phyloP scores from a whole-genome alignment of 345 rosid genomes.

The Erodium maritimum region DNA sequence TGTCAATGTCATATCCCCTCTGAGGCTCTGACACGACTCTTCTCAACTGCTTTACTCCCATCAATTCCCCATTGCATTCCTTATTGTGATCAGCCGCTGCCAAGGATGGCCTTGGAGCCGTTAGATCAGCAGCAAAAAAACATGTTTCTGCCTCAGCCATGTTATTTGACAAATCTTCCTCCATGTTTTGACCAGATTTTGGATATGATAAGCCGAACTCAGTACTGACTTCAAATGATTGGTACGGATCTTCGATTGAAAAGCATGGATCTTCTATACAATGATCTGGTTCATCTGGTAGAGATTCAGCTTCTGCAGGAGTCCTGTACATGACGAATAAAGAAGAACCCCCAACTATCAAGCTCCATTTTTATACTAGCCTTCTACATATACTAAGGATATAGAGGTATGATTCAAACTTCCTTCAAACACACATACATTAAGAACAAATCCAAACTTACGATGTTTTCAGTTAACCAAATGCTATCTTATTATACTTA shows the following conservation, averaged over 20 bases:
- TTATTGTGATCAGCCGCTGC: slow-evolving; percentile 19
- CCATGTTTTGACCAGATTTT: too few species aligned
- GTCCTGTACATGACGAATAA: slow-evolving; percentile 38
- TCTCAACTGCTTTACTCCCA: slow-evolving; percentile 25
- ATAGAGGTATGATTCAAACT: background rate
- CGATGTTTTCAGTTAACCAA: too few species aligned
- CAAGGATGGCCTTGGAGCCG: slow-evolving; percentile 16
- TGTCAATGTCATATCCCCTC: slow-evolving; percentile 23
- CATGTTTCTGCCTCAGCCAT: slow-evolving; percentile 29
- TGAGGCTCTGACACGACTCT: slow-evolving; percentile 28
- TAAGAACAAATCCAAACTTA: too few species aligned
- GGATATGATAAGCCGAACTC: slow-evolving; percentile 68
- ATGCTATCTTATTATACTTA: too few species aligned
- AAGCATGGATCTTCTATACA: slow-evolving; percentile 35
- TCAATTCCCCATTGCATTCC: slow-evolving; percentile 20
- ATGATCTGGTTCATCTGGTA: slow-evolving; percentile 49
- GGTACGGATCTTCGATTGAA: slow-evolving; percentile 47
- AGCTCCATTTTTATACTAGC: too few species aligned
- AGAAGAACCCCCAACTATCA: background rate
- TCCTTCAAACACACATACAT: too few species aligned
- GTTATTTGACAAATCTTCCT: slow-evolving; percentile 38
- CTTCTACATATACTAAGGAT: too few species aligned
- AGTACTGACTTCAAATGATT: slow-evolving; percentile 39
- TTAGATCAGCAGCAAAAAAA: slow-evolving; percentile 44
- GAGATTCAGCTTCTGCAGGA: slow-evolving; percentile 48